Conservation (phyloP, 768 basidiomycete species). For the Trametopsis cervina region DNA sequence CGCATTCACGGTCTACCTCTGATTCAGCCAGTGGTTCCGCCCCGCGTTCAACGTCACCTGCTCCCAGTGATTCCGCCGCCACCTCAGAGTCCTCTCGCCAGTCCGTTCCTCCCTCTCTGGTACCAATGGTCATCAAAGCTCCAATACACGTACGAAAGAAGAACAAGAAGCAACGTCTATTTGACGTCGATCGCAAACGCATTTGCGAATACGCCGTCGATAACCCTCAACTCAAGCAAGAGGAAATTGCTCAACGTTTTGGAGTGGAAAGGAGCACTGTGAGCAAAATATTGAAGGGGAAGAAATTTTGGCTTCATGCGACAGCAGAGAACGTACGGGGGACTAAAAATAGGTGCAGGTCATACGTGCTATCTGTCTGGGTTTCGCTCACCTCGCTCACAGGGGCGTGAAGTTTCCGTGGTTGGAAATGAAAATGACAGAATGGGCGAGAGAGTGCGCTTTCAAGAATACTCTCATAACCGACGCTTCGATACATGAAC, state of each 20-base stretch:
- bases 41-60: constrained; percentile 54
- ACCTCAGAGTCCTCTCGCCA: constrained; percentile 43
- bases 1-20: constrained; percentile 40
- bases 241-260: constrained; percentile 73
- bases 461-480: constrained; percentile 44
- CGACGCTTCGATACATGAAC: constrained; percentile 57
- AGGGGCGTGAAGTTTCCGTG: too few relatives aligned
- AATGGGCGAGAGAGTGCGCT: constrained; percentile 52
- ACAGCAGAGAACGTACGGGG: too few relatives aligned
- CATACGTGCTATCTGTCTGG: too few relatives aligned
- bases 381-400: too few relatives aligned
- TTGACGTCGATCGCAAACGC: constrained; percentile 63
- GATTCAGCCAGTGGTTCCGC: constrained; percentile 37
- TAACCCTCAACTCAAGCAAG: constrained; percentile 68
- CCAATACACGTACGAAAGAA: constrained; percentile 31
- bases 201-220: constrained; percentile 65
- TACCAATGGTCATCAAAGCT: constrained; percentile 7
- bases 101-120: constrained; percentile 22
- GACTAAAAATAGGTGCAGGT: too few relatives aligned
- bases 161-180: constrained; percentile 67
- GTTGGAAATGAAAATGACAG: constrained; percentile 60
- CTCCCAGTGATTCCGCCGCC: constrained; percentile 48
- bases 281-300: constrained; percentile 85
- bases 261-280: constrained; percentile 89
- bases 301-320: constrained; percentile 83